Evolutionary conservation across 306 rosid species (phyloP).

Genomic region (Rosa chinensis): DNA sequence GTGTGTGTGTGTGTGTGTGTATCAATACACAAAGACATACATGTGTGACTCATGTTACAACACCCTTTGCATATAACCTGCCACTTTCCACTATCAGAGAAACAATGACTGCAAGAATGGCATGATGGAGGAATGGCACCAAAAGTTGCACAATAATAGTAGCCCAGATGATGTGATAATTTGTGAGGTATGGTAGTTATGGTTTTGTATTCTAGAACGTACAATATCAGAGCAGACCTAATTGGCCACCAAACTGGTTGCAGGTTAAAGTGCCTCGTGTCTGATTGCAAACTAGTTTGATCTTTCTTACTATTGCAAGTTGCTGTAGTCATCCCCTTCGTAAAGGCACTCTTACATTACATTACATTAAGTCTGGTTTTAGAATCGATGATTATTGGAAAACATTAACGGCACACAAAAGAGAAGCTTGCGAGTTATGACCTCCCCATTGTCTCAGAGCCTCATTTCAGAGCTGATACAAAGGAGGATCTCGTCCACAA

Average conservation of each 20-base stretch:
- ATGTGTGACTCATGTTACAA: not conserved
- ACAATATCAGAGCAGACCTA: not conserved
- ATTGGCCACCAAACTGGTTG: not conserved
- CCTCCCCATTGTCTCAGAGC: constrained; percentile 40
- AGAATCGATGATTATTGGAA: constrained; percentile 35
- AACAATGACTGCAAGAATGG: constrained; percentile 36
- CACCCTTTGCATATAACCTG: not conserved
- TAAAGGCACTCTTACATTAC: constrained; percentile 37
- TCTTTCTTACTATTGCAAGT: not conserved
- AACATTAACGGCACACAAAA: constrained; percentile 37
- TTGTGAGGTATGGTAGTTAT: constrained; percentile 34
- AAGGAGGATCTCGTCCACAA: constrained; percentile 36
- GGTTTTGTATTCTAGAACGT: not conserved
- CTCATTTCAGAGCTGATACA: constrained; percentile 26
- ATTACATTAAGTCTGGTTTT: constrained; percentile 26
- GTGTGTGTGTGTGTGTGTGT: no score
- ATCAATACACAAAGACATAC: not conserved
- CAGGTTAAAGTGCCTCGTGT: not conserved
- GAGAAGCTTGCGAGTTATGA: constrained; percentile 43
- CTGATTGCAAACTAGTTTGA: not conserved
- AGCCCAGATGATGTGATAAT: constrained; percentile 43
- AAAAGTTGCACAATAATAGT: constrained; percentile 43
- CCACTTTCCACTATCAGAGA: constrained; percentile 27
- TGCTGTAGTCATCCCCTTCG: not conserved
- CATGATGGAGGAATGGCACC: constrained; percentile 54